These are phyloP conservation scores for Dispira parvispora DNA, from an alignment of 192 early-diverging fungal genomes.

Conservation along the genomic window DNA sequence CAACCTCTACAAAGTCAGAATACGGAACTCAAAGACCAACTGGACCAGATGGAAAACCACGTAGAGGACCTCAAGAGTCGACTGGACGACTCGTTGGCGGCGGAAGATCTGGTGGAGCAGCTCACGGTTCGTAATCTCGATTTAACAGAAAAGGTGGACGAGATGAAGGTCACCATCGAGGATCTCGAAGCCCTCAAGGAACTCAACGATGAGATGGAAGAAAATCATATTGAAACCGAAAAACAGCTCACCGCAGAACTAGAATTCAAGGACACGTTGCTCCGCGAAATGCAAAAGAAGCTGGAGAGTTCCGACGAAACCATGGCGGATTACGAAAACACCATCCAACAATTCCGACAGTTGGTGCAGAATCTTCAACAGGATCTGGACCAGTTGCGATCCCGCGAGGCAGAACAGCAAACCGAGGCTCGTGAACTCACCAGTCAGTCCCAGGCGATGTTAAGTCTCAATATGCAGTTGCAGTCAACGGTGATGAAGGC, in stretches of 20 bases:
- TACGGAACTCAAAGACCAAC: conserved; percentile 26
- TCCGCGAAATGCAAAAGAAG: conserved; percentile 38
- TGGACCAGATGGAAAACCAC: conserved; percentile 45
- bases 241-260: conserved; percentile 65
- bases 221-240: conserved; percentile 77
- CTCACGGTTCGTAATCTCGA: conserved; percentile 72
- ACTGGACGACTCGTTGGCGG: conserved; percentile 63
- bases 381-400: conserved; percentile 55
- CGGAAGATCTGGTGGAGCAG: conserved; percentile 70
- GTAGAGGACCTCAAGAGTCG: conserved; percentile 70
- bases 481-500: conserved; percentile 65
- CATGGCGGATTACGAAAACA: conserved; percentile 71
- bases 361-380: conserved; percentile 58
- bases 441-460: conserved; percentile 64
- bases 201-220: conserved; percentile 84
- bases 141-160: conserved; percentile 52
- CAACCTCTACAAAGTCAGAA: conserved; percentile 35
- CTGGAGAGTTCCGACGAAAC: conserved; percentile 57
- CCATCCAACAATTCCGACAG: conserved; percentile 72
- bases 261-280: conserved; percentile 50
- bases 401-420: conserved; percentile 40
- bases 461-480: conserved; percentile 62
- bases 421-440: conserved; percentile 34
- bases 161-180: conserved; percentile 56
- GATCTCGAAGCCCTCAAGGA: conserved; percentile 82